Conservation (phyloP, 441 rosid genomes). For the Erodium texanum region DNA sequence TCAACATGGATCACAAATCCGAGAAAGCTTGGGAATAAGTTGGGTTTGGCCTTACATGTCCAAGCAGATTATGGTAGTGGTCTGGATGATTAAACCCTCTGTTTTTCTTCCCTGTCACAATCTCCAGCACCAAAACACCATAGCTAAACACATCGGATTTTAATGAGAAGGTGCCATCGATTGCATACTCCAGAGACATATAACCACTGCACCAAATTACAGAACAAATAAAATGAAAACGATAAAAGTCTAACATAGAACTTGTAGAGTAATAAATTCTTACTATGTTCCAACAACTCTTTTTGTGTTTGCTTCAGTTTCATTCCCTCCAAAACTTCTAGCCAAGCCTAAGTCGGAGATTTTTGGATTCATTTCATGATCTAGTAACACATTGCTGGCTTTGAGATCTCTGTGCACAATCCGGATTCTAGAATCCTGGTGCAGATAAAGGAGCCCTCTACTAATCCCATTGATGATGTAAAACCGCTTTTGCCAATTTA, state of each 20-base stretch:
- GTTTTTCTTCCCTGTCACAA: conserved; percentile 22
- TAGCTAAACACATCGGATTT: conserved; percentile 7
- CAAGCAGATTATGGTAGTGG: conserved; percentile 21
- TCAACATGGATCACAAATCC: neutral
- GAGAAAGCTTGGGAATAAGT: too few relatives aligned
- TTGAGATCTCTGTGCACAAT: conserved; percentile 34
- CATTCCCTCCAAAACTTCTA: neutral
- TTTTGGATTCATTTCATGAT: conserved; percentile 34
- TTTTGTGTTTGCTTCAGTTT: too few relatives aligned
- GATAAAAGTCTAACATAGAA: too few relatives aligned
- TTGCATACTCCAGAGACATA: conserved; percentile 16
- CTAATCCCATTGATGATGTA: conserved; percentile 30
- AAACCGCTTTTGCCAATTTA: conserved; percentile 26
- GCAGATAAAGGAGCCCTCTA: conserved; percentile 32
- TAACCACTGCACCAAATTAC: conserved; percentile 15
- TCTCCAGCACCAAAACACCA: conserved; percentile 16
- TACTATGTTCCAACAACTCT: too few relatives aligned
- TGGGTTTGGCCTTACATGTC: conserved; percentile 24
- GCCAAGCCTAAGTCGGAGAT: conserved; percentile 36
- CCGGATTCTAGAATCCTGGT: conserved; percentile 31
- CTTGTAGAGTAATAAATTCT: too few relatives aligned
- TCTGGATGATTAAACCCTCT: conserved; percentile 14
- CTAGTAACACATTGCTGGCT: conserved; percentile 28
- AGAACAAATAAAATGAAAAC: neutral
- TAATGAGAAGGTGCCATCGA: conserved; percentile 12